Percentiles rank a stretch among this genome's conserved stretches.
These are phyloP conservation scores for Malania oleifera DNA, from an alignment of 164 flowering plant species.

Conservation along the genomic window DNA sequence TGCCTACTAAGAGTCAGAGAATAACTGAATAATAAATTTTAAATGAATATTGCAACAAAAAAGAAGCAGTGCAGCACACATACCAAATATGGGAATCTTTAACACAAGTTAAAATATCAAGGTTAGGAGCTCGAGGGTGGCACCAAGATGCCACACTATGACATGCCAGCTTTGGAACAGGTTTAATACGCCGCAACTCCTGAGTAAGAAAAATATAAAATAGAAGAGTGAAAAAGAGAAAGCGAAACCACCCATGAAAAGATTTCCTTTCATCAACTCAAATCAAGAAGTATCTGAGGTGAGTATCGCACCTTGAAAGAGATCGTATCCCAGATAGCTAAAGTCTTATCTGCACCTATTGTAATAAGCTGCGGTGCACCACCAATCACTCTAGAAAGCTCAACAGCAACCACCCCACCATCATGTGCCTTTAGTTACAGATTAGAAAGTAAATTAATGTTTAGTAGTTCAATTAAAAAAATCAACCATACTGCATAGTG, in stretches of 20 bases:
- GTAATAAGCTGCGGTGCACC: constrained; percentile 92
- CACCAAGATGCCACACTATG: constrained; percentile 99
- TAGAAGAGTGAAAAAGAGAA: not conserved
- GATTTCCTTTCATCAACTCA: not conserved
- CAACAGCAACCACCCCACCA: constrained; percentile 96
- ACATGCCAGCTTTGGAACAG: constrained; percentile 88
- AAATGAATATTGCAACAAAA: not conserved
- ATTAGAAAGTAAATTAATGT: not conserved
- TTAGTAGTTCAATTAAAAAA: not conserved
- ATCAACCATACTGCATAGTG: not conserved
- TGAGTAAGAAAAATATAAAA: constrained; percentile 16
- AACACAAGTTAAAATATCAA: constrained; percentile 93
- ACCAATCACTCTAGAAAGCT: constrained; percentile 90
- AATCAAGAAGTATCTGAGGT: not conserved
- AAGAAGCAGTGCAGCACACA: constrained; percentile 10
- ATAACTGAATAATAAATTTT: not conserved
- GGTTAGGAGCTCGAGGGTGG: constrained; percentile 97
- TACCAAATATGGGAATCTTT: constrained; percentile 99
- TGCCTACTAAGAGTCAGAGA: not conserved
- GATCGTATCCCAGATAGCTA: constrained; percentile 97
- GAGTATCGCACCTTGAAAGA: constrained; percentile 72
- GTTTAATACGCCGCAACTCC: constrained; percentile 95
- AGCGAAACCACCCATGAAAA: not conserved
- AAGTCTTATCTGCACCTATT: constrained; percentile 91
- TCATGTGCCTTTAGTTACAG: constrained; percentile 83